Evolutionary conservation across 1,139 yeast genomes (phyloP).

Genomic region (Sugiyamaella japonica): DNA sequence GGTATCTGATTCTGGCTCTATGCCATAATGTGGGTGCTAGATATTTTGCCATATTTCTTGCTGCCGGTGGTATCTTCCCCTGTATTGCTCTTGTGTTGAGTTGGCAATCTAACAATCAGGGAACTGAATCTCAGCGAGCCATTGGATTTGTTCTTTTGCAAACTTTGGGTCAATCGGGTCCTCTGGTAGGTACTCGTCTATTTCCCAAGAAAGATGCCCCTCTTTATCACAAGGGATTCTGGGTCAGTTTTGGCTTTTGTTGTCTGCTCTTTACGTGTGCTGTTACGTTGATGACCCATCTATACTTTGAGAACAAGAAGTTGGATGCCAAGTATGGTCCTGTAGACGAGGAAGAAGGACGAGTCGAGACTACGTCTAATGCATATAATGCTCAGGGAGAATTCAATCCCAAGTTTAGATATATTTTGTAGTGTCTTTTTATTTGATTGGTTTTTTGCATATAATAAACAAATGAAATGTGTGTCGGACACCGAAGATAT

Average conservation of each 20-base stretch:
- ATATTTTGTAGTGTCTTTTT: constrained; percentile 21
- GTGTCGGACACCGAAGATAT: background rate
- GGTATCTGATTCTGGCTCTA: constrained; percentile 36
- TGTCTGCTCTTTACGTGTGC: constrained; percentile 28
- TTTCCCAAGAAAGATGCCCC: constrained; percentile 38
- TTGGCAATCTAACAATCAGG: constrained; percentile 40
- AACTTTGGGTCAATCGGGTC: constrained; percentile 40
- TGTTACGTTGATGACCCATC: constrained; percentile 26
- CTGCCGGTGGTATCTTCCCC: constrained; percentile 38
- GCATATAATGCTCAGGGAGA: constrained; percentile 26
- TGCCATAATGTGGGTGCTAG: constrained; percentile 31
- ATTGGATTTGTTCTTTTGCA: constrained; percentile 37
- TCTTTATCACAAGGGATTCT: constrained; percentile 35
- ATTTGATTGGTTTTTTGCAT: background rate
- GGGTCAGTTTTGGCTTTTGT: constrained; percentile 33
- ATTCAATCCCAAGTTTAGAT: constrained; percentile 27
- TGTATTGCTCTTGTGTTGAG: constrained; percentile 35
- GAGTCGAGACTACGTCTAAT: constrained; percentile 20
- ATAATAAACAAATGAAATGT: background rate
- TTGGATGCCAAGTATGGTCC: constrained; percentile 34
- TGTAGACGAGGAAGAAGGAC: constrained; percentile 22
- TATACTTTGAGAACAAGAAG: constrained; percentile 28
- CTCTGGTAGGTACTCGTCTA: constrained; percentile 38
- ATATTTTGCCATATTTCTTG: constrained; percentile 39
- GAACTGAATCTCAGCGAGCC: constrained; percentile 37